Evolutionary conservation across 208 protist genomes (phyloP), one percentile per base, ranked within the genome.

Genomic region (Trypanosoma vivax): DNA sequence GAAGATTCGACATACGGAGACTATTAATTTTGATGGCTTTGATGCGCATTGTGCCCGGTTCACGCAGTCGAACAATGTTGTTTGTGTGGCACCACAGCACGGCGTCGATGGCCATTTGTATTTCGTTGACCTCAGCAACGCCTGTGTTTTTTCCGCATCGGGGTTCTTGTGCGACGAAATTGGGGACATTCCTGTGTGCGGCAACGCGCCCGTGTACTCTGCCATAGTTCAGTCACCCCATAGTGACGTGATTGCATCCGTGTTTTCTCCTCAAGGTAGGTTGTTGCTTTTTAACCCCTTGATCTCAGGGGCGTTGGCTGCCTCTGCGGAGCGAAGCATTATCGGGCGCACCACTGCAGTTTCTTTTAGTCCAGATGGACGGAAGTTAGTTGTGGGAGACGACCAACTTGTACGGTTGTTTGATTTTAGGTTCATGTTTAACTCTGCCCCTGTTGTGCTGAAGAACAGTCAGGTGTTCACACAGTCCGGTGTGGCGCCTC

Each of bases 81-180:
- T 83, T 3, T 85, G 73, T 43, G 72, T 93, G 1, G 72, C 74
- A 2, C 82, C 86, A 13, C 79, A 82, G 21, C 70, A 76, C 34
- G 65, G 65, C 39, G 54, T 77, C 3, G 86, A 93, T 37, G 86
- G 86, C 24, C 81, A 93, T 47, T 53, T 93, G 53, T 80, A 93
- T 58, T 62, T 93, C 2, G 51, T 90, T 1, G 88, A 85, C 51
- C 63, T 76, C 21, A 77, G 76, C 38, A 78, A 79, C 5, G 78
- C 76, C 18, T 70, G 84, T 54, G 67, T 93, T 42, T 74, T 83
- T 30, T 49, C 63, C 28, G 68, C 69, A 39, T 69, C 90, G 64
- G 75, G 79, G 9, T 84, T 87, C 63, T 5, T 85, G 1, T 75
- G 80, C 56, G 86, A 90, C 42, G 52, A 52, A 0, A 71, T 68